Conservation (phyloP, 495 filamentous ascomycete genomes). For the Neurospora sp. region DNA sequence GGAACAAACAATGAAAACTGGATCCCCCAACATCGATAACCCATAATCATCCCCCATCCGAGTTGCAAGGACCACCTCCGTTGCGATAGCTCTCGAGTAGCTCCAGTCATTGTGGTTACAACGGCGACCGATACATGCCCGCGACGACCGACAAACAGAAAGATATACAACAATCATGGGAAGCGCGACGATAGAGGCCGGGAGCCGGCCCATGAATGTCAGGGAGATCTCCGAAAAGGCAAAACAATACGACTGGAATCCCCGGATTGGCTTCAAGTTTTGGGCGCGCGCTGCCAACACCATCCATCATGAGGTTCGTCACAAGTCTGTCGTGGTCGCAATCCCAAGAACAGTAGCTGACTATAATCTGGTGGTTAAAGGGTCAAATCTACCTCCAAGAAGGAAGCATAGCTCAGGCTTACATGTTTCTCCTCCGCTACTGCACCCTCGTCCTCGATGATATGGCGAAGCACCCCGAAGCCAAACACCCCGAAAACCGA, state of each 20-base stretch:
- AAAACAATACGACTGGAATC: slow-evolving; percentile 68
- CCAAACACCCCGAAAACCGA: slow-evolving; percentile 35
- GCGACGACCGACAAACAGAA: not conserved
- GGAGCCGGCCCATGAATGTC: slow-evolving; percentile 53
- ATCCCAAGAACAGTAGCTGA: not conserved
- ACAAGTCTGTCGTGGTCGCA: not conserved
- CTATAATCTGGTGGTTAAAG: slow-evolving; percentile 8
- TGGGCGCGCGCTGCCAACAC: slow-evolving; percentile 77
- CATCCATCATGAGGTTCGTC: slow-evolving; percentile 63
- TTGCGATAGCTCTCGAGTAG: not conserved
- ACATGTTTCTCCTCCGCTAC: slow-evolving; percentile 76
- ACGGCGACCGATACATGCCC: not conserved
- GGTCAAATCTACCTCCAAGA: slow-evolving; percentile 67
- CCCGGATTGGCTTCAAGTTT: slow-evolving; percentile 56
- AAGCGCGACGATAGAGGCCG: not conserved
- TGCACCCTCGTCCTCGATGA: slow-evolving; percentile 56
- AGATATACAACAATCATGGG: not conserved
- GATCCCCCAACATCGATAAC: not conserved
- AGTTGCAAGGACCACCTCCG: not conserved
- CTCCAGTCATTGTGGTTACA: not conserved
- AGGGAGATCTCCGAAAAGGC: slow-evolving; percentile 64
- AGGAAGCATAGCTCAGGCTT: slow-evolving; percentile 76
- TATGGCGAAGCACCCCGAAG: slow-evolving; percentile 56
- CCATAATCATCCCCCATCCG: not conserved
- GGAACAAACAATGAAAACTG: not conserved